A percentile compares a stretch with the other conserved stretches of the same genome.
These are phyloP conservation scores for Lachnum nothofagi DNA, from an alignment of 2,329 filamentous ascomycete genomes.

Conservation along the genomic window DNA sequence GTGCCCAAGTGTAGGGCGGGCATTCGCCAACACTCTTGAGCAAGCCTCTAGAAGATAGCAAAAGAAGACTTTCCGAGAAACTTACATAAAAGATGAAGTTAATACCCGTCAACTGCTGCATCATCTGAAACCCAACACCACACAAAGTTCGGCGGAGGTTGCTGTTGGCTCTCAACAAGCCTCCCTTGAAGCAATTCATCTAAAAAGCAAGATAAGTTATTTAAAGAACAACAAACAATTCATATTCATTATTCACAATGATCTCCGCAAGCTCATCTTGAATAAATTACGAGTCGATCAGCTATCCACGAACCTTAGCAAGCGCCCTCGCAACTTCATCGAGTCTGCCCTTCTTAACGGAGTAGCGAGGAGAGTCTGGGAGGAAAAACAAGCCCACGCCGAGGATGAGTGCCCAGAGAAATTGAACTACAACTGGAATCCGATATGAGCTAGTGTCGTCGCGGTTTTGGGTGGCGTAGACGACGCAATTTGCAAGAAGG, in stretches of 20 bases:
- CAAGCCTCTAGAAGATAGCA: too few species aligned
- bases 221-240: slow-evolving; percentile 62
- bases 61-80: too few species aligned
- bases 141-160: slow-evolving; percentile 68
- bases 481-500: slow-evolving; percentile 67
- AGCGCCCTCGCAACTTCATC: slow-evolving; percentile 60
- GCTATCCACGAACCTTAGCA: slow-evolving; percentile 67
- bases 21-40: too few species aligned
- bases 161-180: slow-evolving; percentile 56
- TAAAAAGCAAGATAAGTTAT: slow-evolving; percentile 63
- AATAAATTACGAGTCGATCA: slow-evolving; percentile 67
- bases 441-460: slow-evolving; percentile 65
- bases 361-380: slow-evolving; percentile 82
- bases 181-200: slow-evolving; percentile 62
- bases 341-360: slow-evolving; percentile 70
- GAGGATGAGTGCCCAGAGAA: slow-evolving; percentile 74
- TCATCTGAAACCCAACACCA: slow-evolving; percentile 71
- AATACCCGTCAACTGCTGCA: slow-evolving; percentile 72
- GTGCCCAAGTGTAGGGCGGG: too few species aligned
- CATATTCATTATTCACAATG: slow-evolving; percentile 83
- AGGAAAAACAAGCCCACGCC: slow-evolving; percentile 67
- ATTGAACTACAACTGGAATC: slow-evolving; percentile 76
- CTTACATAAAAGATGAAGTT: slow-evolving; percentile 92
- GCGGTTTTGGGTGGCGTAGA: slow-evolving; percentile 63
- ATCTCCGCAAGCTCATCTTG: slow-evolving; percentile 78